Evolutionary conservation across 2,329 filamentous ascomycete genomes (phyloP).

Genomic region (Diplodia corticola): DNA sequence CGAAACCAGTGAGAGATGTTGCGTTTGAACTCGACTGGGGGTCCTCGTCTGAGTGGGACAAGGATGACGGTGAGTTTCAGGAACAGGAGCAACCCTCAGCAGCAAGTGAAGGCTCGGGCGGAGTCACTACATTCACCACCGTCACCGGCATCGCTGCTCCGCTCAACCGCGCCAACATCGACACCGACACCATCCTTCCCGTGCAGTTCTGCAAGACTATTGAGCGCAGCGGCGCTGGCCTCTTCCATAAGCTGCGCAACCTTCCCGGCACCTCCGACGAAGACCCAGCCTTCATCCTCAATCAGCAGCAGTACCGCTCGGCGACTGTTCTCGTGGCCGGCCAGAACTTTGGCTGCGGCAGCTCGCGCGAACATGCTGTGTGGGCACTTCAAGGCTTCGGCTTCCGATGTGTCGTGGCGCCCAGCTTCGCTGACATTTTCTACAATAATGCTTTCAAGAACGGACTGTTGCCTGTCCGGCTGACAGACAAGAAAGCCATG

Average conservation of each 20-base stretch:
- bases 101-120: constrained; percentile 43
- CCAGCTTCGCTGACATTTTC: constrained; percentile 89
- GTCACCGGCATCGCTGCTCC: constrained; percentile 87
- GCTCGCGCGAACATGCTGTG: constrained; percentile 89
- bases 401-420: constrained; percentile 89
- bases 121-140: constrained; percentile 79
- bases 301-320: constrained; percentile 79
- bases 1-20: constrained; percentile 60
- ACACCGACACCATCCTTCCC: constrained; percentile 99
- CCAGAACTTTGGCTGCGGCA: constrained; percentile 92
- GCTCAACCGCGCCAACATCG: constrained; percentile 84
- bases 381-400: constrained; percentile 97
- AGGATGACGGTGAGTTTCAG: constrained; percentile 66
- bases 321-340: constrained; percentile 91
- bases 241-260: constrained; percentile 84
- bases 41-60: constrained; percentile 64
- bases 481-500: constrained; percentile 66
- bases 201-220: constrained; percentile 99
- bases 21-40: constrained; percentile 60
- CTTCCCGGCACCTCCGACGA: constrained; percentile 67
- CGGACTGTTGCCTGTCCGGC: constrained; percentile 87
- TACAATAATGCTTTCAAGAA: constrained; percentile 99
- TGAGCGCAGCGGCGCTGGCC: constrained; percentile 87
- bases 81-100: constrained; percentile 48
- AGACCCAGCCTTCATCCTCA: constrained; percentile 82